Base-by-base conservation (phyloP, 257 asterid species). In the Solanum piurae region DNA sequence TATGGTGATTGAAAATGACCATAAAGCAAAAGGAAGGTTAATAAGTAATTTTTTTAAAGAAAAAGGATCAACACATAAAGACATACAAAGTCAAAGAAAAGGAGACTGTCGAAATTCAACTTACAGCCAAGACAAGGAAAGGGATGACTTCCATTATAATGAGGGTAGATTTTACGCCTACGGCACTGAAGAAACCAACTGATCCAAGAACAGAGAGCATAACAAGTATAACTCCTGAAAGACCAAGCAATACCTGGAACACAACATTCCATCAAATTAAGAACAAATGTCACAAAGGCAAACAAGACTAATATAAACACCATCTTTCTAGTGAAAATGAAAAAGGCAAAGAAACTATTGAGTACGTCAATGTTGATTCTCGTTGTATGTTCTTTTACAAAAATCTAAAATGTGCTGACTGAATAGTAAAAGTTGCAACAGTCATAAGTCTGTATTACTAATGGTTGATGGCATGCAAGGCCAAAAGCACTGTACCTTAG, bases 91-190 rank as follows among this genome's bases (percentile, higher is more conserved):
- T 34, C 40, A 86, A 34, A 52, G 20, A 76, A 86, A 36, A 52
- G 89, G 86, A 89, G 72, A 71, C 58, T 75, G 36, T 44, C 68
- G 62, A 75, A 88, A 88, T 46, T 64, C 88, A 75, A 91, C 99
- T 94, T 93, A 97, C 99, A 1, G 99, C 99, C 89, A 97, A 93
- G 90, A 97, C 99, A 89, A 97, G 99, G 90, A 97, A 97, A 29
- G 99, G 99, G 91, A 97, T 96, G 94, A 97, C 99, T 97, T 97
- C 99, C 99, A 97, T 95, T 34, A 97, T 97, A 89, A 97, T 97
- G 36, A 97, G 97, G 40, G 99, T 97, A 42, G 99, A 97, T 91
- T 97, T 96, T 86, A 97, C 94, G 83, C 99, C 99, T 58, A 96
- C 87, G 62, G 98, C 96, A 91, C 99, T 97, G 96, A 95, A 97